Evolutionary conservation across 768 basidiomycete genomes (phyloP).

Genomic region (Leccinum obscurum): DNA sequence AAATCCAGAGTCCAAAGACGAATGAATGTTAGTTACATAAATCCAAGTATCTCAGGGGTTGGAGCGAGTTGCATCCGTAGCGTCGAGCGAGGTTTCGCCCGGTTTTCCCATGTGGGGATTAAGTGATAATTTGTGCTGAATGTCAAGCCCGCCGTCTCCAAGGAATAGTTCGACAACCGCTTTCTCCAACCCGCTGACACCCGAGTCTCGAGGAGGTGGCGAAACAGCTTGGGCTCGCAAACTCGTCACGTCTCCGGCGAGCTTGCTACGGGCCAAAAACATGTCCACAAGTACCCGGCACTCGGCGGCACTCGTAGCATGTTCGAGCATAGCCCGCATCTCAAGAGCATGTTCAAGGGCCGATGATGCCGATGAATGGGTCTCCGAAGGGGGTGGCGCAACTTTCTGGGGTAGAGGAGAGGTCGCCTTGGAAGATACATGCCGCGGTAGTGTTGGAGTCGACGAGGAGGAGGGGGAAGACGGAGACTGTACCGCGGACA

Average conservation of each 20-base stretch:
- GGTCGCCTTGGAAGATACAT: constrained; percentile 16
- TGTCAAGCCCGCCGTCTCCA: constrained; percentile 23
- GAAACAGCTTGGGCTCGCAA: constrained; percentile 33
- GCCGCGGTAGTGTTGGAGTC: constrained; percentile 9
- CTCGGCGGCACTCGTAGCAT: constrained; percentile 76
- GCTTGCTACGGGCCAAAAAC: constrained; percentile 67
- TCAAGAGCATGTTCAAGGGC: constrained; percentile 55
- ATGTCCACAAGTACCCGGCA: constrained; percentile 84
- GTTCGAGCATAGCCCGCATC: constrained; percentile 64
- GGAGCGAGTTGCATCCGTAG: neutral
- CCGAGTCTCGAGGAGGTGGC: constrained; percentile 36
- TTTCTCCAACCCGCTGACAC: constrained; percentile 39
- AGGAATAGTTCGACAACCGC: constrained; percentile 50
- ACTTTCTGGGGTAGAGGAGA: constrained; percentile 10
- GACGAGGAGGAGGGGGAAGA: constrained; percentile 1
- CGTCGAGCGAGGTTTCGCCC: constrained; percentile 1
- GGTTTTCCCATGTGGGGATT: neutral
- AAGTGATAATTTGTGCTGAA: neutral
- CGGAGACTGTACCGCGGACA: neutral
- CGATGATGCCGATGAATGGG: constrained; percentile 23
- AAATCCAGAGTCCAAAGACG: constrained; percentile 11
- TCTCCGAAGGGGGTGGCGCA: constrained; percentile 15
- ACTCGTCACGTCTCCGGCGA: constrained; percentile 33
- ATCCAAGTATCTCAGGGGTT: constrained; percentile 18
- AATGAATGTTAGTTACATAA: neutral